Percentiles rank a stretch among this genome's conserved stretches.
Conservation (phyloP, 306 rosid species). For the Bauhinia variegata region DNA sequence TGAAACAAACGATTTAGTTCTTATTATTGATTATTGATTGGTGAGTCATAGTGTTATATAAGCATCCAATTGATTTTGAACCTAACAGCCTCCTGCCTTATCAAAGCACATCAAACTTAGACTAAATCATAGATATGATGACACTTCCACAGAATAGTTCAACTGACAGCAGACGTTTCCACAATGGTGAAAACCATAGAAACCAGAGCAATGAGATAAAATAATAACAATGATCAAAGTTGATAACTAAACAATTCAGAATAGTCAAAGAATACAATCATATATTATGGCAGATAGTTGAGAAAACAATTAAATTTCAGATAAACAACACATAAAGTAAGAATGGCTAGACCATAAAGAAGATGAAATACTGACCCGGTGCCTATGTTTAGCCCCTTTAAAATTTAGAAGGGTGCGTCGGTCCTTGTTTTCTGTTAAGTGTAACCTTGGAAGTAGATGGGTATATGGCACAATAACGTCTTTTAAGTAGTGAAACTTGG, state of each 20-base stretch:
- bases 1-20: no score
- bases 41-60: not conserved
- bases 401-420: slow-evolving; percentile 73
- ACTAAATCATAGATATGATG: not conserved
- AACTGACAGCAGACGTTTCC: not conserved
- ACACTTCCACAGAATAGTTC: slow-evolving; percentile 3
- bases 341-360: slow-evolving; percentile 5
- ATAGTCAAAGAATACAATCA: slow-evolving; percentile 24
- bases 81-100: not conserved
- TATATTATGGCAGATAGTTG: slow-evolving; percentile 20
- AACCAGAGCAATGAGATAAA: slow-evolving; percentile 9
- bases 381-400: slow-evolving; percentile 95
- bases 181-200: slow-evolving; percentile 5
- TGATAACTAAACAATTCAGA: slow-evolving; percentile 7
- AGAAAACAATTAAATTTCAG: not conserved
- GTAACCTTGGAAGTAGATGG: slow-evolving; percentile 80
- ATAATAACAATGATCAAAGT: no score
- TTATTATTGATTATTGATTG: not conserved
- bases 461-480: slow-evolving; percentile 94
- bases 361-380: slow-evolving; percentile 64
- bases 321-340: not conserved
- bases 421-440: slow-evolving; percentile 61
- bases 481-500: slow-evolving; percentile 83
- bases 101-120: not conserved
- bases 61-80: not conserved